phyloP scores from a whole-genome alignment of 169 alveolate species.

The Cytauxzoon felis region DNA sequence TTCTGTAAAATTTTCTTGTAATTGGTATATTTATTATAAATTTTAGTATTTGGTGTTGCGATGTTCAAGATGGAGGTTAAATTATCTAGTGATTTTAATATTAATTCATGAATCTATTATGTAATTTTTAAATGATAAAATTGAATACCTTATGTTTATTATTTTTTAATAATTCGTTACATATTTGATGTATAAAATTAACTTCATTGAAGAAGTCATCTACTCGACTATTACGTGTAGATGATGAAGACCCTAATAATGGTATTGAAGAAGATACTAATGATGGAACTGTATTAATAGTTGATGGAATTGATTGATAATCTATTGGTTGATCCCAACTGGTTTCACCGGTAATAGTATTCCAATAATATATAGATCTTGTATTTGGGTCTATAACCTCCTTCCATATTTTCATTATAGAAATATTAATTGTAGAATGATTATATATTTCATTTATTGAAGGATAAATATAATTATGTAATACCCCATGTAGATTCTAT shows the following conservation, averaged over 20 bases:
- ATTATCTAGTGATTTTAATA: constrained; percentile 3
- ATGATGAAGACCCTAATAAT: neutral
- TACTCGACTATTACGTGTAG: neutral
- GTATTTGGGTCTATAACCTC: constrained; percentile 46
- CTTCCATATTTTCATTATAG: constrained; percentile 22
- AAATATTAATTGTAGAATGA: neutral
- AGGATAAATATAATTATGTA: neutral
- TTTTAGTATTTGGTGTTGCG: constrained; percentile 38
- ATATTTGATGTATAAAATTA: constrained; percentile 5
- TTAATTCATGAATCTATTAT: constrained; percentile 11
- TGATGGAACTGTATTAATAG: neutral
- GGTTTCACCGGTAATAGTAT: constrained; percentile 38
- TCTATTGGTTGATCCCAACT: constrained; percentile 27
- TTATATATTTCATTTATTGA: neutral
- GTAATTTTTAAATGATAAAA: neutral
- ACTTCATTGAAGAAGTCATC: constrained; percentile 18
- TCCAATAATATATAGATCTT: constrained; percentile 44
- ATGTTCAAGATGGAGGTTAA: constrained; percentile 5
- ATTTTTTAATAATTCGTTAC: constrained; percentile 7
- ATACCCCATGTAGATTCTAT: too few relatives aligned
- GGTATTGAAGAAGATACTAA: constrained; percentile 6
- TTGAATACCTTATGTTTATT: constrained; percentile 7
- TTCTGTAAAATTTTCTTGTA: constrained; percentile 2
- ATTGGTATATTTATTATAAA: constrained; percentile 4
- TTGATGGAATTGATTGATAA: neutral